A percentile compares a stretch with the other conserved stretches of the same genome.
phyloP scores from a whole-genome alignment of 2,329 filamentous ascomycete species.

The Blastomyces percursus region DNA sequence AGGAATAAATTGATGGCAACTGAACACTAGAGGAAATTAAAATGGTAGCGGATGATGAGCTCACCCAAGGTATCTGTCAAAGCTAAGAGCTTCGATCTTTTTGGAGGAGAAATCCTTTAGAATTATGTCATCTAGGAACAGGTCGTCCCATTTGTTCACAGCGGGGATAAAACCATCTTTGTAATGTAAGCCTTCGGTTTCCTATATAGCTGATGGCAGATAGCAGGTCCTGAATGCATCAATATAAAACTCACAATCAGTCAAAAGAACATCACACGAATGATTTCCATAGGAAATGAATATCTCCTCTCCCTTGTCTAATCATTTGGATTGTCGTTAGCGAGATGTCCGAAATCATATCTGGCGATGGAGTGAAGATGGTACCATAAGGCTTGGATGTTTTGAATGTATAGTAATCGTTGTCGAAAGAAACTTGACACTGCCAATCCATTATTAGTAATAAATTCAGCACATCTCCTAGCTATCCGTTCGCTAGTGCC shows the following conservation, averaged over 20 bases:
- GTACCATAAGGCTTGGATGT: slow-evolving; percentile 26
- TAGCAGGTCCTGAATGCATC: background rate
- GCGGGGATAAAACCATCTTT: slow-evolving; percentile 36
- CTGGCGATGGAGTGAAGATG: background rate
- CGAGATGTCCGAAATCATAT: background rate
- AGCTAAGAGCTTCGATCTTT: slow-evolving; percentile 25
- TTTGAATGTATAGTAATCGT: slow-evolving; percentile 25
- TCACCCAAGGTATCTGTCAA: slow-evolving; percentile 33
- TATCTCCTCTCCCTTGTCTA: slow-evolving; percentile 33
- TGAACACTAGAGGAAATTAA: background rate
- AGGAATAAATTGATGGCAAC: background rate
- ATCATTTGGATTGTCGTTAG: background rate
- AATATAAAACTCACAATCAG: slow-evolving; percentile 29
- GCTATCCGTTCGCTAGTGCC: background rate
- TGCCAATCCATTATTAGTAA: slow-evolving; percentile 11
- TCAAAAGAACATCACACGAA: slow-evolving; percentile 34
- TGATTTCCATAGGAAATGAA: slow-evolving; percentile 37
- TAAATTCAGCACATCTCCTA: background rate
- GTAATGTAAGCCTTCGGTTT: background rate
- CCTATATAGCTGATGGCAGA: background rate
- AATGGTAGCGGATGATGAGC: slow-evolving; percentile 3
- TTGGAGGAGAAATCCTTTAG: slow-evolving; percentile 23
- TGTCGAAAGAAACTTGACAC: slow-evolving; percentile 31
- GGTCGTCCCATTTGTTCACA: slow-evolving; percentile 29
- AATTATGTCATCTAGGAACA: slow-evolving; percentile 35